Evolutionary conservation across 2,329 filamentous ascomycete species (phyloP).

Genomic region (Penicillium sp.): DNA sequence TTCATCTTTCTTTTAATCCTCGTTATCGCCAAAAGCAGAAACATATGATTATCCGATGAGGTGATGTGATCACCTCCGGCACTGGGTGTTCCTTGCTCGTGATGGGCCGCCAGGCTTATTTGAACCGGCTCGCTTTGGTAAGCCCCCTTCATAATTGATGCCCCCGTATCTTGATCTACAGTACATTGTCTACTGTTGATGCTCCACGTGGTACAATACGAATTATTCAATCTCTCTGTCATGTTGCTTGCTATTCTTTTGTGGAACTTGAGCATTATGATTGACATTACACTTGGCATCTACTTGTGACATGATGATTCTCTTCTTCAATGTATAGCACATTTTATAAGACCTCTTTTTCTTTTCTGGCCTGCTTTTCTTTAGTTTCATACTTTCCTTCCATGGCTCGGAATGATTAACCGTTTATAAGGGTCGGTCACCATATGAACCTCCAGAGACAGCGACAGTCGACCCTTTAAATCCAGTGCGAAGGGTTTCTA

Average conservation of each 20-base stretch:
- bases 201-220: neutral
- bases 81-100: neutral
- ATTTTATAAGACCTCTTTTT: neutral
- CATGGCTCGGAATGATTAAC: constrained; percentile 19
- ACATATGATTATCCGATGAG: neutral
- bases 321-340: neutral
- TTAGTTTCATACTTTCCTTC: neutral
- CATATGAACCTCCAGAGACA: constrained; percentile 44
- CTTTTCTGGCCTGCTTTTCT: neutral
- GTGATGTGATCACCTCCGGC: constrained; percentile 8
- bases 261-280: neutral
- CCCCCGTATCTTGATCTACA: neutral
- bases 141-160: constrained; percentile 18
- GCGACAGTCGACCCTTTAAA: constrained; percentile 20
- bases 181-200: neutral
- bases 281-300: neutral
- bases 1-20: neutral
- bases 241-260: neutral
- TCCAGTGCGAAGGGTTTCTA: constrained; percentile 25
- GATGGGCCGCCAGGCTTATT: constrained; percentile 47
- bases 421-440: constrained; percentile 43
- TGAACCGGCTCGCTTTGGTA: constrained; percentile 49
- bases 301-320: neutral
- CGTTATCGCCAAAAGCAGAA: neutral
- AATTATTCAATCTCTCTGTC: neutral